Conservation (phyloP, 805 yeast genomes). For the Limtongia smithiae region DNA sequence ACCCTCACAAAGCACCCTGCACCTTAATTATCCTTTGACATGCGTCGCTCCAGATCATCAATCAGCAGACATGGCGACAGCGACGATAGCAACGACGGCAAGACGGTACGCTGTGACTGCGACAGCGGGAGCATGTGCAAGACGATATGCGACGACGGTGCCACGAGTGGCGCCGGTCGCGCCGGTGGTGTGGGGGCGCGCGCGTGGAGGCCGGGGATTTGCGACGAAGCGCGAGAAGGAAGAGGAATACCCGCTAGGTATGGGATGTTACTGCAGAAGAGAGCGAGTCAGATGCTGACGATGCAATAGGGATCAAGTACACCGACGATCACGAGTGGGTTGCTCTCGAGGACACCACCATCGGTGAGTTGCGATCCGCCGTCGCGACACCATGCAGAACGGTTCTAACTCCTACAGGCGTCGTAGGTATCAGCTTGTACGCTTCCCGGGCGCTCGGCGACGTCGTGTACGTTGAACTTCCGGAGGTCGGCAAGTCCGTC, state of each 20-base stretch:
- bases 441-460: constrained; percentile 97
- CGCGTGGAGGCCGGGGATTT: background rate
- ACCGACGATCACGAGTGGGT: constrained; percentile 93
- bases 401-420: constrained; percentile 44
- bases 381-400: background rate
- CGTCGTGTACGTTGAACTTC: constrained; percentile 89
- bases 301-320: constrained; percentile 14
- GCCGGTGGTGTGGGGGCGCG: constrained; percentile 2
- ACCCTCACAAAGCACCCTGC: no score
- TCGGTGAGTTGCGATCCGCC: constrained; percentile 37
- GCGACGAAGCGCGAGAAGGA: background rate
- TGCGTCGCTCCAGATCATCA: no score
- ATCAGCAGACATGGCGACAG: no score
- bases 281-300: background rate
- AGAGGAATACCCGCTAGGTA: background rate
- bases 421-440: constrained; percentile 82
- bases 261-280: background rate
- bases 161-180: background rate
- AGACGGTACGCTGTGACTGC: no score
- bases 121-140: no score
- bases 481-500: constrained; percentile 61
- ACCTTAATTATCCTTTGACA: no score
- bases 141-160: no score
- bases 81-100: no score
- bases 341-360: constrained; percentile 76